phyloP scores from a whole-genome alignment of 176 grass and related monocot species.

The Dendrocalamus sinicus region DNA sequence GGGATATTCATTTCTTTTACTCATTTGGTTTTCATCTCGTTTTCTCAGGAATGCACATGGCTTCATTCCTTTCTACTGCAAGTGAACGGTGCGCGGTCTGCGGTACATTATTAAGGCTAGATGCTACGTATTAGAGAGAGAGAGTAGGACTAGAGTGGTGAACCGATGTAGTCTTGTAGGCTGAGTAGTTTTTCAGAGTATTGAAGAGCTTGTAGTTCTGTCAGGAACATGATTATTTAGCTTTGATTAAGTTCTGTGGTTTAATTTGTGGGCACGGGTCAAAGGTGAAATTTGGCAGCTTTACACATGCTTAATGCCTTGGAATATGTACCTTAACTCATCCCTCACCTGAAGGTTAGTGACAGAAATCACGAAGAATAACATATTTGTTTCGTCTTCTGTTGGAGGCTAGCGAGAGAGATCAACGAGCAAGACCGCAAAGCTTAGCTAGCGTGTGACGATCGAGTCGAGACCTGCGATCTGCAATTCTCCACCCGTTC shows the following conservation, averaged over 20 bases:
- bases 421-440: background rate
- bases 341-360: background rate
- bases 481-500: background rate
- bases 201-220: slow-evolving; percentile 55
- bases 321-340: background rate
- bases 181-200: slow-evolving; percentile 43
- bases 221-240: slow-evolving; percentile 43
- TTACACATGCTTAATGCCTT: background rate
- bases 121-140: slow-evolving; percentile 20
- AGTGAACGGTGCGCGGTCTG: background rate
- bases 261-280: background rate
- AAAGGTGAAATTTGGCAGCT: background rate
- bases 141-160: slow-evolving; percentile 27
- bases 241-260: slow-evolving; percentile 26
- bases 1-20: background rate
- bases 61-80: slow-evolving; percentile 26
- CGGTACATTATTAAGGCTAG: slow-evolving; percentile 41
- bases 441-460: background rate
- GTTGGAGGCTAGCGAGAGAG: background rate
- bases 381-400: background rate
- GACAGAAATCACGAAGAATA: background rate
- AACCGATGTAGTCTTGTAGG: slow-evolving; percentile 55
- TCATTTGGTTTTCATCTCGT: background rate
- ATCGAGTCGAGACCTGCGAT: background rate
- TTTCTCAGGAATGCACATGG: slow-evolving; percentile 33